Base-by-base conservation (phyloP, 371 early-diverging fungal species). In the Cokeromyces recurvatus region DNA sequence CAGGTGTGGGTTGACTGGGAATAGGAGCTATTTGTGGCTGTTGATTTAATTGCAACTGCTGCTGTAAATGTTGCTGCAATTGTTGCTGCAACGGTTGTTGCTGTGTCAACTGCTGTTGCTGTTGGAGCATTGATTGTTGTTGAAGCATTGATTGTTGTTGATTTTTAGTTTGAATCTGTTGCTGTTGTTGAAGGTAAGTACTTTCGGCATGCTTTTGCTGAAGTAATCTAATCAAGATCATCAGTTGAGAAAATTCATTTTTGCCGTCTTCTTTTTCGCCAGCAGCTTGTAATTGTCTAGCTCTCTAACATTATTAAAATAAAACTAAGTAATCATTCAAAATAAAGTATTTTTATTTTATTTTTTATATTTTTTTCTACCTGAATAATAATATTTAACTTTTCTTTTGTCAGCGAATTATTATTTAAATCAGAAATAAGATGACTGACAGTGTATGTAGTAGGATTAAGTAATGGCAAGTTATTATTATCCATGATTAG, bases 201-300 rank as follows among this genome's bases (percentile, higher is more conserved):
- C 44, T 29, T 52, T 55, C 36, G 41, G 54, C 29, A n/a, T n/a
- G n/a, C n/a, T 53, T 56, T 38, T 69, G 68, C 38, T 76, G 77
- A 12, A 71, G 64, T 19, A 77, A 67, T 34, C 85, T 77, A 25
- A 89, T 48, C 16, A 84, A 49, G 20, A 68, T 64, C 75, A 86
- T 71, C n/a, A 86, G 57, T 48, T 82, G 79, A 15, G 86, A 84
- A 47, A 74, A 78, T 50, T 87, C 87, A 24, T 74, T 75, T 50
- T 77, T 79, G 38, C 74, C 85, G 38, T 81, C 79, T 68, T 89
- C 89, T 14, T 81, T 84, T 29, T 80, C 85, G 12, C 89, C 88
- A 24, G 64, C 69, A 9, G 69, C 67, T 53, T 81, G 75, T 37
- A 81, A 45, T 19, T 69, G 68, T 29, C 74, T 65, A 32, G 62